Evolutionary conservation across 257 asterid genomes (phyloP), one percentile per base, ranked within the genome.

Genomic region (Solanum clarkiae): DNA sequence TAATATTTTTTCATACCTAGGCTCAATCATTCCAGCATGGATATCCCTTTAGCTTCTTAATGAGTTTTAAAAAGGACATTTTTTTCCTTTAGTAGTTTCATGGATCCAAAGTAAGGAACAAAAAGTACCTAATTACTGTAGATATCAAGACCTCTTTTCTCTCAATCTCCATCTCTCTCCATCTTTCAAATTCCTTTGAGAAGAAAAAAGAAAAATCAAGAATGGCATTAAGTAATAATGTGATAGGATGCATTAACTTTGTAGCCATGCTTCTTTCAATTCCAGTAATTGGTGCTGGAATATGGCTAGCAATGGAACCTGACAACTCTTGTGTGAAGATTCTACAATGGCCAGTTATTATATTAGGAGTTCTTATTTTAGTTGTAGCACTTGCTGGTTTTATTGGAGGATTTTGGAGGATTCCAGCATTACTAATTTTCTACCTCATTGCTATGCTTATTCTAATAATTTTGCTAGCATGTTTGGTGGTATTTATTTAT

Each of bases 201-300:
- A 24, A 47, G 9, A 14, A 10, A 63, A 8, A 32, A 6, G 54
- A 63, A 63, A 55, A 56, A 8, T 17, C 69, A 85, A 29, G 74
- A 84, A 95, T 94, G 98, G 97, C 98, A 62, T 12, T 95, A 72
- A 92, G 96, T 86, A 93, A 88, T 83, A 91, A 88, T 80, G 94
- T 95, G 2, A 93, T 94, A 20, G 99, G 99, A 11, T 92, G 91
- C 77, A 90, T 93, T 49, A 95, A 93, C 90, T 94, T 95, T 62
- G 88, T 92, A 4, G 97, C 93, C 10, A 89, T 92, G 93, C 92
- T 95, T 55, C 90, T 94, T 7, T 95, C 99, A 8, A 87, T 95
- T 66, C 99, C 97, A 3, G 81, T 95, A 3, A 95, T 95, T 32
- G 97, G 98, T 29, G 90, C 97, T 24, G 99, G 98, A 7, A 93